Evolutionary conservation across 2,329 filamentous ascomycete species (phyloP).

Genomic region (Exophiala phaeomuriformis): DNA sequence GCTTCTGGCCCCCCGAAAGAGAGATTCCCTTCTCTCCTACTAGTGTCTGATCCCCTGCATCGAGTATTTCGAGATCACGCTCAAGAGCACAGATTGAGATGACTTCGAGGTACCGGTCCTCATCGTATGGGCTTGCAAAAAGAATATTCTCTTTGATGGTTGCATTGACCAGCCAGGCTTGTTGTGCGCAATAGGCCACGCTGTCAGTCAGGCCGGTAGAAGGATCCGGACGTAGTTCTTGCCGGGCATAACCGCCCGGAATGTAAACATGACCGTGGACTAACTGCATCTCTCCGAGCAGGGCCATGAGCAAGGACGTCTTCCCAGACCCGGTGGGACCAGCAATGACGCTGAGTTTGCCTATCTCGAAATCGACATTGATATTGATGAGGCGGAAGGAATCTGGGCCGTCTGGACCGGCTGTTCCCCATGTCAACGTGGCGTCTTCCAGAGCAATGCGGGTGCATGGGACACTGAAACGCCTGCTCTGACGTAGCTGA

Average conservation of each 20-base stretch:
- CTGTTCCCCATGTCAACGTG: constrained; percentile 80
- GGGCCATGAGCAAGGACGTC: constrained; percentile 89
- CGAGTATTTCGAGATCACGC: constrained; percentile 83
- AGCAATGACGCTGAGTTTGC: constrained; percentile 83
- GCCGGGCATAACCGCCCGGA: constrained; percentile 75
- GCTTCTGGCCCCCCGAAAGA: constrained; percentile 93
- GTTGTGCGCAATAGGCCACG: constrained; percentile 91
- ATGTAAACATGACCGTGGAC: constrained; percentile 73
- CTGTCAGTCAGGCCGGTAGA: constrained; percentile 83
- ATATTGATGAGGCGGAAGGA: constrained; percentile 78
- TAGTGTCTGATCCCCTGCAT: constrained; percentile 83
- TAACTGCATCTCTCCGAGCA: constrained; percentile 92
- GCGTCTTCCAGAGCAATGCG: constrained; percentile 79
- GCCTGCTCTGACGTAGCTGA: constrained; percentile 65
- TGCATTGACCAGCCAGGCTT: constrained; percentile 93
- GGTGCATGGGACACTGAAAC: constrained; percentile 60
- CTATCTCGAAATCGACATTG: constrained; percentile 72
- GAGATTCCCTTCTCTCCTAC: constrained; percentile 98
- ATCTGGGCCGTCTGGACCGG: constrained; percentile 53
- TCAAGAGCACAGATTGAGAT: constrained; percentile 86
- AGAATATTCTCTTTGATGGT: constrained; percentile 94
- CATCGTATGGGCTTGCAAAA: constrained; percentile 73
- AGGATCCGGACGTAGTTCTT: constrained; percentile 73
- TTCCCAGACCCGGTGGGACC: constrained; percentile 93
- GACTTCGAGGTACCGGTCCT: constrained; percentile 77